Evolutionary conservation across 208 protist species (phyloP).

Genomic region (Trypanosoma mega): DNA sequence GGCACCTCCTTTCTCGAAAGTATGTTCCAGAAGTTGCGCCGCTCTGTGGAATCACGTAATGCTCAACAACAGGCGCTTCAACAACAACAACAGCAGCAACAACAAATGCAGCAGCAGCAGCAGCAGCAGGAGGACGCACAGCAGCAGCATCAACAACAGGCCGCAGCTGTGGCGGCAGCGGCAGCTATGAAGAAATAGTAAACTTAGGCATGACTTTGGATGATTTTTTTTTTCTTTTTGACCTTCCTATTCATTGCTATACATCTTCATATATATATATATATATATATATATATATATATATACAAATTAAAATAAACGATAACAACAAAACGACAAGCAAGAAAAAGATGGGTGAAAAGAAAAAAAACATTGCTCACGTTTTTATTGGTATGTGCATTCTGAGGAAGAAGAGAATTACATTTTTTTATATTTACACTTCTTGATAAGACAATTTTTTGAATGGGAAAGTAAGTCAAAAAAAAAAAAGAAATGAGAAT

Average conservation of each 20-base stretch:
- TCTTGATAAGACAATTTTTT: not conserved
- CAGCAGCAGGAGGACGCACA: too few species aligned
- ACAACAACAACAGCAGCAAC: conserved; percentile 35
- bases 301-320: too few species aligned
- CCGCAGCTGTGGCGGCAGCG: conserved; percentile 20
- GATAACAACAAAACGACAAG: too few species aligned
- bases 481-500: not conserved
- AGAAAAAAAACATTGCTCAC: too few species aligned
- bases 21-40: conserved; percentile 94
- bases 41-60: conserved; percentile 50
- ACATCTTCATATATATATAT: not conserved
- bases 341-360: too few species aligned
- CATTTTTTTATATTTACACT: too few species aligned
- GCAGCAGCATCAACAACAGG: conserved; percentile 18
- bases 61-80: conserved; percentile 32
- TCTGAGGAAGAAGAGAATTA: not conserved
- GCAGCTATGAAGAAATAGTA: too few species aligned
- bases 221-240: not conserved
- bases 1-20: conserved; percentile 90
- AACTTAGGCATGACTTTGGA: too few species aligned
- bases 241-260: not conserved
- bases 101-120: conserved; percentile 19
- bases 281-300: conserved; percentile 3
- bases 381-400: not conserved
- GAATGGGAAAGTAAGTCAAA: not conserved